Base-by-base conservation (phyloP, 1,139 yeast species). In the Geotrichum fermentans region DNA sequence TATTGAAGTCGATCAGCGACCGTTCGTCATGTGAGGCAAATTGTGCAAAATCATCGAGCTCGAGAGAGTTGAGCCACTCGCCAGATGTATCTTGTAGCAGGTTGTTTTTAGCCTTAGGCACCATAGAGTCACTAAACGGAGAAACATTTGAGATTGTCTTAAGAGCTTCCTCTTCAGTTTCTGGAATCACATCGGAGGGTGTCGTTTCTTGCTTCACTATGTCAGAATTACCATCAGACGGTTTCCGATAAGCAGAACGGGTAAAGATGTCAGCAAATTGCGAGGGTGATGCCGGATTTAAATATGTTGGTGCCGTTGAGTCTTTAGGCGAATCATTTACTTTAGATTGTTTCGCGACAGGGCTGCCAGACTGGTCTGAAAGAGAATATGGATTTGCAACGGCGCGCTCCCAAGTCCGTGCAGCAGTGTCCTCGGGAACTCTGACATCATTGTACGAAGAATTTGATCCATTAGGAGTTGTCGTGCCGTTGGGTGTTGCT, bases 21-120 rank as follows among this genome's bases (percentile, higher is more conserved):
- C 34, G 21, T 1, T 26, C 38, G 4, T 37, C 42, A 26, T 37
- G 30, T 6, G 8, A 6, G 6, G 43, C 45, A 41, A 38, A 46
- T 14, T 40, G 46, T 2, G 47, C 36, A 20, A 51, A 47, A 24
- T 47, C 53, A 3, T 38, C 13, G 21, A 41, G 32, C 26, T 51
- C 54, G 4, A 51, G 38, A 2, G 49, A 45, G 30, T 48, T 51
- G 2, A 51, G 36, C 54, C 54, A 51, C 28, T 51, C 54, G 8
- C 47, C 54, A 34, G 50, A 48, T 3, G 36, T 45, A 30, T 48
- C 52, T 16, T 36, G 40, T 17, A 51, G 28, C 41, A 51, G 24
- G n/a, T 38, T 45, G 32, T 40, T 45, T 18, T 29, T 37, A 3
- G 48, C 29, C 11, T 35, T 47, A 20, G 36, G 33, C 6, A 44